These are phyloP conservation scores for Nicotiana tabacum DNA, from an alignment of 257 asterid genomes.

Conservation along the genomic window DNA sequence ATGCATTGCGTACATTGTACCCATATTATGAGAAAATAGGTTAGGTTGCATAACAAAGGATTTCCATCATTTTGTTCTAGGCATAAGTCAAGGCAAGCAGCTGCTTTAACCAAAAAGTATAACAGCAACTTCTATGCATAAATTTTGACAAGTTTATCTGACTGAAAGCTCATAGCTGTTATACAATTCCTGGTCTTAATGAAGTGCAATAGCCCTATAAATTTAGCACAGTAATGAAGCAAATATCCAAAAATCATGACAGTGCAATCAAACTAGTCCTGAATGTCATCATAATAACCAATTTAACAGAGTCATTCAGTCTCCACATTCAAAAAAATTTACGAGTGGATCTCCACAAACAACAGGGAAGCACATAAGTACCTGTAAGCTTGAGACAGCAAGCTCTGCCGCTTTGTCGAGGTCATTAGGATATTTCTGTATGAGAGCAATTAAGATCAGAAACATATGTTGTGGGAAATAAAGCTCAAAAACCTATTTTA, in stretches of 20 bases:
- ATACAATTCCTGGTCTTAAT: background rate
- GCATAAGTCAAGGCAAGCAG: background rate
- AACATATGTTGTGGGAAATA: slow-evolving; percentile 6
- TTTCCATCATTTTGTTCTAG: background rate
- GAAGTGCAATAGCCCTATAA: background rate
- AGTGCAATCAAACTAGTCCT: background rate
- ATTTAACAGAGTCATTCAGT: background rate
- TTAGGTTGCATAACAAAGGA: background rate
- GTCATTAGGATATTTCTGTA: slow-evolving; percentile 84
- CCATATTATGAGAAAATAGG: background rate
- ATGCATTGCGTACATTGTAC: background rate
- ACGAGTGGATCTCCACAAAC: background rate
- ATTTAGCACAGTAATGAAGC: background rate
- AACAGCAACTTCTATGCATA: background rate
- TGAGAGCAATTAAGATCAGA: slow-evolving; percentile 17
- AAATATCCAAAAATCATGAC: background rate
- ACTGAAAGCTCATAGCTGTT: background rate
- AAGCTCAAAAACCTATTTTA: slow-evolving; percentile 9
- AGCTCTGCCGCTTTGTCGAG: slow-evolving; percentile 91
- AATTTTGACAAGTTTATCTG: background rate
- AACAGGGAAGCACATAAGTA: slow-evolving; percentile 13
- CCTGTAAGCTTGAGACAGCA: slow-evolving; percentile 98
- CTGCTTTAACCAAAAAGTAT: background rate
- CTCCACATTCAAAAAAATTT: background rate
- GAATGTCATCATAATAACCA: background rate